These are phyloP conservation scores for Gaertneriomyces semiglobifer DNA, from an alignment of 192 early-diverging fungal genomes.

Conservation along the genomic window DNA sequence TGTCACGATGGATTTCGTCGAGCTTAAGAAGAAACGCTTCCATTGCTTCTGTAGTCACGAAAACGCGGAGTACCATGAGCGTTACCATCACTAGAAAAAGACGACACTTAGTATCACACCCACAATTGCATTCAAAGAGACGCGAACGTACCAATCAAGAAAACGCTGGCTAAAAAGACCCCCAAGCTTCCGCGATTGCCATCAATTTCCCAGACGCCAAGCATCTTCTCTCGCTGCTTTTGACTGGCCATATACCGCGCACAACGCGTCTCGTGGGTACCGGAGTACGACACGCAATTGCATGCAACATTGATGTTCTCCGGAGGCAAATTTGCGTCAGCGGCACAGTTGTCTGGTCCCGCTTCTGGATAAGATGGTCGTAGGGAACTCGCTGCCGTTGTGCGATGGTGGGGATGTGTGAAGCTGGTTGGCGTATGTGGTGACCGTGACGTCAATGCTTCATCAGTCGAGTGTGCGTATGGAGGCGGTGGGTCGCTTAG, in stretches of 20 bases:
- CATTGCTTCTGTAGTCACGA: constrained; percentile 23
- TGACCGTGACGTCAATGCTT: background rate
- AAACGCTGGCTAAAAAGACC: constrained; percentile 12
- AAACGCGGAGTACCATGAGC: constrained; percentile 12
- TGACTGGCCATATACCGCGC: constrained; percentile 11
- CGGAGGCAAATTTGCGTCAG: constrained; percentile 1
- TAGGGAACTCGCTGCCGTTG: constrained; percentile 1
- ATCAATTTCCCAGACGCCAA: constrained; percentile 11
- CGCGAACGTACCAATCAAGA: constrained; percentile 10
- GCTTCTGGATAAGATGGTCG: background rate
- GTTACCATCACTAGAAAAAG: constrained; percentile 23
- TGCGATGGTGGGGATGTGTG: background rate
- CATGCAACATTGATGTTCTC: constrained; percentile 15
- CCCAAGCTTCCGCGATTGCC: background rate
- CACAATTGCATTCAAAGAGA: constrained; percentile 6
- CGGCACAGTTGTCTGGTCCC: background rate
- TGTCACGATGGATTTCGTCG: constrained; percentile 23
- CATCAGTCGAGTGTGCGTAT: background rate
- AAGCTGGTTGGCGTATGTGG: constrained; percentile 1
- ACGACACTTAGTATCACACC: background rate
- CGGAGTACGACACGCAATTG: constrained; percentile 21
- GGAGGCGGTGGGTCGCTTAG: background rate
- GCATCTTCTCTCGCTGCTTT: constrained; percentile 14
- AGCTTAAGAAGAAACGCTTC: constrained; percentile 27
- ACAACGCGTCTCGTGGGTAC: constrained; percentile 25